phyloP scores from a whole-genome alignment of 495 filamentous ascomycete genomes.

The Penicillium atrosanguineum region DNA sequence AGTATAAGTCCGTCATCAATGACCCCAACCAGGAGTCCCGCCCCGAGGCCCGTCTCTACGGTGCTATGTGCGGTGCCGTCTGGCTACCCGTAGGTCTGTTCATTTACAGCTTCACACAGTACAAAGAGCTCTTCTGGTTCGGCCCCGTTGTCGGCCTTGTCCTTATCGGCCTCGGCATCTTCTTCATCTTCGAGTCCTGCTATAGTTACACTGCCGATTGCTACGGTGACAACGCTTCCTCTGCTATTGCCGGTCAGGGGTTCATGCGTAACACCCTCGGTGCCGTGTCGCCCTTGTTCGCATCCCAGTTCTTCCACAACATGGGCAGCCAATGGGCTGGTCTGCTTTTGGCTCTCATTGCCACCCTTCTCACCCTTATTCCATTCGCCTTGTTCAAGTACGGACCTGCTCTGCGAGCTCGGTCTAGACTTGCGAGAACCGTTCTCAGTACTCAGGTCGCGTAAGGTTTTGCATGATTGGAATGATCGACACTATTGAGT shows the following conservation, averaged over 20 bases:
- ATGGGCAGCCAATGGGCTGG: conserved; percentile 45
- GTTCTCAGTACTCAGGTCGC: conserved; percentile 5
- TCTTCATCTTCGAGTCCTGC: conserved; percentile 46
- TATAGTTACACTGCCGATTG: conserved; percentile 46
- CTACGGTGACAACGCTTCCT: conserved; percentile 44
- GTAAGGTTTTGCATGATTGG: background rate
- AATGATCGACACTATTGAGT: background rate
- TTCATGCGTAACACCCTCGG: conserved; percentile 49
- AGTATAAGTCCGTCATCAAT: conserved; percentile 61
- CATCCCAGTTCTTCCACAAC: conserved; percentile 47
- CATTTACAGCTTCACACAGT: conserved; percentile 78
- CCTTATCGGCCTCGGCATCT: conserved; percentile 44
- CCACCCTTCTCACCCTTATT: conserved; percentile 39
- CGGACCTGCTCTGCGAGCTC: conserved; percentile 37
- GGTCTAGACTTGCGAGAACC: conserved; percentile 31
- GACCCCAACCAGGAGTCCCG: conserved; percentile 53
- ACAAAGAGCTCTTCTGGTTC: conserved; percentile 58
- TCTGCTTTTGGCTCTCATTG: conserved; percentile 39
- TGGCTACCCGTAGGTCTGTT: conserved; percentile 73
- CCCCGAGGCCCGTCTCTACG: conserved; percentile 53
- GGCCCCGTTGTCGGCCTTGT: conserved; percentile 58
- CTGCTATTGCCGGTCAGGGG: conserved; percentile 49
- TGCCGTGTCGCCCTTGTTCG: conserved; percentile 49
- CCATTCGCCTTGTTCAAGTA: conserved; percentile 42
- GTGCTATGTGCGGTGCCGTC: conserved; percentile 63